Evolutionary conservation across 2,329 filamentous ascomycete genomes (phyloP).

Genomic region (Beauveria sp.): DNA sequence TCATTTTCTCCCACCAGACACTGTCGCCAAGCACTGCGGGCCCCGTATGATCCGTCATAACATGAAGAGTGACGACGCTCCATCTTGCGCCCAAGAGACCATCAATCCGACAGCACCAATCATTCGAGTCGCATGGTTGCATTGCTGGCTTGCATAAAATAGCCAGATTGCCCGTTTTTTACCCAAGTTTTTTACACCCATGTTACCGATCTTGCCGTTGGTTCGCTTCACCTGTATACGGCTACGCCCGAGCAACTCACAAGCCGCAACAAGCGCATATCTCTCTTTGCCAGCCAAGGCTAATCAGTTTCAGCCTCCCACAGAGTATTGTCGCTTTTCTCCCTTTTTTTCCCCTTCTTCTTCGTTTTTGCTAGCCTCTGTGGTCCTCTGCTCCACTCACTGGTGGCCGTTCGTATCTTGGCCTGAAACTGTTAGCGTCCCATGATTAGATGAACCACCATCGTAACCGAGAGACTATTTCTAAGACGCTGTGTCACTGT

Average conservation of each 20-base stretch:
- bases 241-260: not conserved
- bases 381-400: not conserved
- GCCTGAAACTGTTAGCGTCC: slow-evolving; percentile 1
- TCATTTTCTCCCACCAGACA: not conserved
- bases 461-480: too few species aligned
- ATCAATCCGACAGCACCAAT: not conserved
- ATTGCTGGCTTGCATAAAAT: slow-evolving; percentile 3
- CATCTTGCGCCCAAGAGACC: not conserved
- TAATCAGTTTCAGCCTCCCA: slow-evolving; percentile 1
- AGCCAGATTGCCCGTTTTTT: not conserved
- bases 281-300: not conserved
- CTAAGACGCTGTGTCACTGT: too few species aligned
- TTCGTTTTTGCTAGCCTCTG: not conserved
- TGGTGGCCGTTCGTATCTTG: slow-evolving; percentile 1
- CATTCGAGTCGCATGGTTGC: not conserved
- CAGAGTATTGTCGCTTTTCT: not conserved
- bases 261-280: not conserved
- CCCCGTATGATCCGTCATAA: slow-evolving; percentile 2
- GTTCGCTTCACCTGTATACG: not conserved
- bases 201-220: slow-evolving; percentile 2
- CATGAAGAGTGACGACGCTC: not conserved
- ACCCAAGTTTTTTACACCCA: not conserved
- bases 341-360: slow-evolving; percentile 1
- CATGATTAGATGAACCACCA: not conserved
- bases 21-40: slow-evolving; percentile 3